These are phyloP conservation scores for Albophoma yamanashiensis DNA, from an alignment of 2,329 filamentous ascomycete genomes.

Conservation along the genomic window DNA sequence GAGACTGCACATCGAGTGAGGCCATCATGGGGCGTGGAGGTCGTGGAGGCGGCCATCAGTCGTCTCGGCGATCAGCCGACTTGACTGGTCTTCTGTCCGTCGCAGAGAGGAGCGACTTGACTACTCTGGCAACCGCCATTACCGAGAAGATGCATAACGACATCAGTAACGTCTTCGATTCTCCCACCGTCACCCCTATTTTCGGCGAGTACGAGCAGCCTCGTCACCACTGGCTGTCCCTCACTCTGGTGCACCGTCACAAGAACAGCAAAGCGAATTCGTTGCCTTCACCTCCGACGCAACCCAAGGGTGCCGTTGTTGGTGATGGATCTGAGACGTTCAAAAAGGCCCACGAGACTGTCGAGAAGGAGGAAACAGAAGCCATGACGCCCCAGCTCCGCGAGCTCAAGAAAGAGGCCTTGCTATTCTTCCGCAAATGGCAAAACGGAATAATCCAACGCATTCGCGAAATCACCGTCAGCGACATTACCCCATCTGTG, in stretches of 20 bases:
- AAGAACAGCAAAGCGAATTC: conserved; percentile 12
- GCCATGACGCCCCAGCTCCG: conserved; percentile 35
- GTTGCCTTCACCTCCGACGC: conserved; percentile 1
- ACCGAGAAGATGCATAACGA: conserved; percentile 45
- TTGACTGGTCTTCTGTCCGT: conserved; percentile 36
- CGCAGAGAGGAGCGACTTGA: conserved; percentile 40
- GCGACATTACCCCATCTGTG: conserved; percentile 20
- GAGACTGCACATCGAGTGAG: background rate
- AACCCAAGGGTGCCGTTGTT: background rate
- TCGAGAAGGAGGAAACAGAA: conserved; percentile 20
- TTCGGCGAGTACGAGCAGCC: conserved; percentile 17
- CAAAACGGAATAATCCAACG: conserved; percentile 58
- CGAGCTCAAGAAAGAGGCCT: conserved; percentile 58
- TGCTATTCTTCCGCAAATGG: conserved; percentile 75
- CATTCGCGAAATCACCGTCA: conserved; percentile 55
- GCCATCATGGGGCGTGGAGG: conserved; percentile 28
- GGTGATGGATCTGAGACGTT: conserved; percentile 9
- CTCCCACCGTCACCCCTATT: conserved; percentile 23
- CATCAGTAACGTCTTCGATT: conserved; percentile 41
- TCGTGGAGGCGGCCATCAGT: conserved; percentile 19
- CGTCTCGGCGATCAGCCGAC: conserved; percentile 35
- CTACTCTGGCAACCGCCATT: conserved; percentile 38
- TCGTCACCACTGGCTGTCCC: conserved; percentile 23
- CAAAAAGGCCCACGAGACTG: conserved; percentile 15
- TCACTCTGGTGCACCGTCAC: conserved; percentile 17